phyloP scores from a whole-genome alignment of 225 moss, liverwort and hornwort species.

The Asterella californica region DNA sequence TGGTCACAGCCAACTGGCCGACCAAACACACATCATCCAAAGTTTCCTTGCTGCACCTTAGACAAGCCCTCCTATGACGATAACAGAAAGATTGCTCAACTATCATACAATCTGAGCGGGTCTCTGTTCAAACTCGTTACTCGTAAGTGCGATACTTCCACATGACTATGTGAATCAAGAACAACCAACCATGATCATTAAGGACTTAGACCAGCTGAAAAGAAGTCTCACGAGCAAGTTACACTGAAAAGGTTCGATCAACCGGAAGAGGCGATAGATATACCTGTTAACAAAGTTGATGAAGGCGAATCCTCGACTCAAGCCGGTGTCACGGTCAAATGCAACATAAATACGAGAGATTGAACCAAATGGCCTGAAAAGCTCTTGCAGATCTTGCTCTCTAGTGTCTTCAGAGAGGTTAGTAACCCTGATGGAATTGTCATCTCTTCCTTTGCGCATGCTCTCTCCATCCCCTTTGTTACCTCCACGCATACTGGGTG shows the following conservation, averaged over 20 bases:
- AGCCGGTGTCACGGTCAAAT: slow-evolving; percentile 81
- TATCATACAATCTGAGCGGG: no score
- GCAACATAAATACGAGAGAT: slow-evolving; percentile 93
- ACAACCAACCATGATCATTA: background rate
- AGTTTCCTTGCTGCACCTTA: no score
- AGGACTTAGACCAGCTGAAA: background rate
- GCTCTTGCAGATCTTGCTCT: slow-evolving; percentile 93
- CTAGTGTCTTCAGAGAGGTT: slow-evolving; percentile 88
- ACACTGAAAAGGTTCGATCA: background rate
- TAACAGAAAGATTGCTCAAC: no score
- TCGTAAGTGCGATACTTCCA: background rate
- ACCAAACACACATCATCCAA: no score
- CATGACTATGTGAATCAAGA: background rate
- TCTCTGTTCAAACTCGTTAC: background rate
- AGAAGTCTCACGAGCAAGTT: background rate
- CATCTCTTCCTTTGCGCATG: slow-evolving; percentile 89
- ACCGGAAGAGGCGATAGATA: background rate
- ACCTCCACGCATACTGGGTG: slow-evolving; percentile 78
- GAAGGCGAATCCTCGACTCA: slow-evolving; percentile 90
- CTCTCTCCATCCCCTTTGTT: slow-evolving; percentile 73
- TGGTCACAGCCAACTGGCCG: no score
- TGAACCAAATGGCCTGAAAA: slow-evolving; percentile 91
- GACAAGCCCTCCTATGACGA: no score
- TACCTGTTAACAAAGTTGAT: slow-evolving; percentile 94
- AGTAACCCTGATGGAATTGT: slow-evolving; percentile 89